Base-by-base conservation (phyloP, 2,329 filamentous ascomycete genomes). In the Fulvia fulva region DNA sequence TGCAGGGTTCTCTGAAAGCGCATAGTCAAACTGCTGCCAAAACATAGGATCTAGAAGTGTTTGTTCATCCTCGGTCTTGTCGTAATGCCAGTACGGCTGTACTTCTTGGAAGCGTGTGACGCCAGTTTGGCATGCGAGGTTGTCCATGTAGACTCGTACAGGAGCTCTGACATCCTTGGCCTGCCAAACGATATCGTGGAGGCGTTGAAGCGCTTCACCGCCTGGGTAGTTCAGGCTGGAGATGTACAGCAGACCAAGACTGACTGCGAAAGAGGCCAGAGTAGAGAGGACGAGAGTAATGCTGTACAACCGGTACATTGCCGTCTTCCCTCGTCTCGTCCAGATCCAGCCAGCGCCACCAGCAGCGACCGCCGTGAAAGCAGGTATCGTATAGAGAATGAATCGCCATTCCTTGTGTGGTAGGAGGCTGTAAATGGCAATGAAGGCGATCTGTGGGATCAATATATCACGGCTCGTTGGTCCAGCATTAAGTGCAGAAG, bases 371-470 rank as follows among this genome's bases (percentile, higher is more conserved):
- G 87, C 88, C 0, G 92, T 96, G 28, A 97, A 77, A 0, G 87
- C 81, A 0, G 94, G 94, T 23, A 96, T 81, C 53, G 85, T 81
- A 75, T 97, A 97, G 68, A 97, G 86, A 66, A 99, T 87, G 78
- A 99, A 99, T 19, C 94, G 89, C 72, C 91, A 89, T 76, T 99
- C 94, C 73, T 99, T 99, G 77, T 99, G 94, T 0, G 93, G 92
- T 61, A 96, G 88, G 52, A 91, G 67, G 63, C 91, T 96, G 78
- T 96, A 97, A 45, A 95, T 74, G 4, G 81, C 81, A 21, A 95
- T 80, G 73, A 92, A 99, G 28, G 83, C 73, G 1, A 95, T 64
- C 9, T 83, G 81, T 0, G 94, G 91, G 2, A 87, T 66, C 3
- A 89, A 67, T 8, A 86, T 74, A 43, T 80, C 78, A 0, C 90